Evolutionary conservation across 2,329 filamentous ascomycete genomes (phyloP), one percentile per base, ranked within the genome.

Genomic region (Fusarium concolor): DNA sequence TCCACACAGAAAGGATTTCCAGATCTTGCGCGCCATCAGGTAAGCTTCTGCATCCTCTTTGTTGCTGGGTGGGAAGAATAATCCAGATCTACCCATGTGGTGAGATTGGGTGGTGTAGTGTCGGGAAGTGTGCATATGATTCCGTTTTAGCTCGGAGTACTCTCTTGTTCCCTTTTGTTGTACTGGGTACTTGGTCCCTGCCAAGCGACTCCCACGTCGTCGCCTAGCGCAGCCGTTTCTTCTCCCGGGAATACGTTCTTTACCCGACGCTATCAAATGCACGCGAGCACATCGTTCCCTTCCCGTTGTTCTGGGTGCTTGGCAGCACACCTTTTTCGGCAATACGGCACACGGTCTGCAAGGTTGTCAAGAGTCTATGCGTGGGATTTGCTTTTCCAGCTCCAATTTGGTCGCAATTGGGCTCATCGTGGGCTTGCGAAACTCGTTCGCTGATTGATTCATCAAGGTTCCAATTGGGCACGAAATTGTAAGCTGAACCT

Each of bases 281-380:
- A 68, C 24, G 38, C 47, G 41, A 65, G 46, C 65, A 54, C 45
- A 28, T 60, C 33, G 17, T 35, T n/a, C 31, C 12, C 14, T n/a
- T 35, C 28, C 60, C 45, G 49, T 58, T 51, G 44, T 54, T 69
- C 44, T 60, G 33, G 51, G 38, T 56, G 39, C 66, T 71, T 64
- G 71, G 71, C 62, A 65, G 29, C 43, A 67, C 69, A 72, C 71
- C 65, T 69, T 58, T 58, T 50, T 72, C 71, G 71, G 71, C 56
- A 65, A 47, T 31, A 50, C 71, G 71, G 71, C 71, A 73, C 66
- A 54, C 18, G 37, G 38, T n/a, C 33, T 44, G 41, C 45, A 52
- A 43, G 39, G 31, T 39, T 45, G 44, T 58, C 52, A 20, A 47
- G 43, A 49, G 12, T 57, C 52, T 38, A 63, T 59, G 54, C 49